A percentile compares a stretch with the other conserved stretches of the same genome.
phyloP scores from a whole-genome alignment of 2,329 filamentous ascomycete genomes.

The Sporothrix globosa region DNA sequence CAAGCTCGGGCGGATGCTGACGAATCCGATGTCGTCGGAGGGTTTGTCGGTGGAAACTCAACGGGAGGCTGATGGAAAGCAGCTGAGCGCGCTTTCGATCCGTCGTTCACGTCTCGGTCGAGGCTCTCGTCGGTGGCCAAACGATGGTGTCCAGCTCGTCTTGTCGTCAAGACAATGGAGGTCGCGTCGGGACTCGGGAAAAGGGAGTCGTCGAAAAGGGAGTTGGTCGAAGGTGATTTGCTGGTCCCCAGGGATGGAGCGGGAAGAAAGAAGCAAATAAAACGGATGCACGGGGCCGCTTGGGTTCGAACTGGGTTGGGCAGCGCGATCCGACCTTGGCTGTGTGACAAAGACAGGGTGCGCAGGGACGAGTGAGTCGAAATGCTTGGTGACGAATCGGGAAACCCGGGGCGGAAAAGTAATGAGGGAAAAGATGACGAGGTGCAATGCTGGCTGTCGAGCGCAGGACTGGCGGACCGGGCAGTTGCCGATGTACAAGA shows the following conservation, averaged over 20 bases:
- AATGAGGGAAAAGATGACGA: background rate
- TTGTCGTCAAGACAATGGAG: background rate
- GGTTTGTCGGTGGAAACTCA: background rate
- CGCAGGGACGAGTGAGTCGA: background rate
- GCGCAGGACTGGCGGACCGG: background rate
- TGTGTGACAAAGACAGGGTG: background rate
- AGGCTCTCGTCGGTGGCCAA: background rate
- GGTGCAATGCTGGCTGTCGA: background rate
- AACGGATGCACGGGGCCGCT: background rate
- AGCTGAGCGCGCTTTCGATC: background rate
- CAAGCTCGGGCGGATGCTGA: background rate
- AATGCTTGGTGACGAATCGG: background rate
- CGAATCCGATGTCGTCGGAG: background rate
- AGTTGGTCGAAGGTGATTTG: background rate
- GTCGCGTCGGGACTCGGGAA: no score
- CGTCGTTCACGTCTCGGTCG: background rate
- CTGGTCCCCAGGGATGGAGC: constrained; percentile 12
- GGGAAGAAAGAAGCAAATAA: background rate
- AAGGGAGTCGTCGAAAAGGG: no score
- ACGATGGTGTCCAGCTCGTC: background rate
- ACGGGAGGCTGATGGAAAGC: background rate
- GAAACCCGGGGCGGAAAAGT: background rate
- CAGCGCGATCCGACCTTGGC: constrained; percentile 11
- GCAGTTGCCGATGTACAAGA: background rate
- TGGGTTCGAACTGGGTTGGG: constrained; percentile 8